phyloP scores from a whole-genome alignment of 1,284 basidiomycete genomes.

The Ustilago shanxiensis region DNA sequence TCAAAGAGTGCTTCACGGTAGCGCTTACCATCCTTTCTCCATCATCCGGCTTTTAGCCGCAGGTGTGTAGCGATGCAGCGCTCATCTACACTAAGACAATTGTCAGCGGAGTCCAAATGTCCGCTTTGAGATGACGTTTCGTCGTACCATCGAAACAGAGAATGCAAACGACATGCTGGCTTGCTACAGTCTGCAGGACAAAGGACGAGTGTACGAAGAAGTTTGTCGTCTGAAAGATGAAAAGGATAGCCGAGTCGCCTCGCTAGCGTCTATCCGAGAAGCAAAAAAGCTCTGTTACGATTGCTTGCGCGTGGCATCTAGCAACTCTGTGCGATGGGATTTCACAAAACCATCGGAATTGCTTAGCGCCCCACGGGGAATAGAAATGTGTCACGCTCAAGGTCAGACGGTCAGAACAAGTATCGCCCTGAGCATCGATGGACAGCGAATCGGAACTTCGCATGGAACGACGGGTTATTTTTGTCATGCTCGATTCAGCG shows the following conservation, averaged over 20 bases:
- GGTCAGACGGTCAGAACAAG: neutral
- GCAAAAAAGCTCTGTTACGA: neutral
- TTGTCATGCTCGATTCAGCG: neutral
- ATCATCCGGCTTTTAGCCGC: no score
- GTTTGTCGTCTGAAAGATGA: neutral
- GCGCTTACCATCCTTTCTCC: no score
- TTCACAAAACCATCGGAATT: neutral
- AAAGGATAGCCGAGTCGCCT: constrained; percentile 4
- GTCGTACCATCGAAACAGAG: neutral
- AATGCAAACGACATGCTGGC: neutral
- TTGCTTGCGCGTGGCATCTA: neutral
- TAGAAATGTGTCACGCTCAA: neutral
- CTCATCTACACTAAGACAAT: neutral
- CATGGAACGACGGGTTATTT: no score
- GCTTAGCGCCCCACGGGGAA: neutral
- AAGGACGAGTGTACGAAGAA: neutral
- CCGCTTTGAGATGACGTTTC: neutral
- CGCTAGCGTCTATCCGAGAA: neutral
- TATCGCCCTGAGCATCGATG: no score
- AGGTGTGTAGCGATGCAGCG: no score
- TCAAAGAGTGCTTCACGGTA: no score
- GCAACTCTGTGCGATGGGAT: neutral
- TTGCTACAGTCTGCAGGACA: neutral
- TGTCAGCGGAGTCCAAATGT: neutral
- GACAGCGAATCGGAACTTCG: no score